phyloP scores from a whole-genome alignment of 2,329 filamentous ascomycete genomes.

The Penicillium sp. region DNA sequence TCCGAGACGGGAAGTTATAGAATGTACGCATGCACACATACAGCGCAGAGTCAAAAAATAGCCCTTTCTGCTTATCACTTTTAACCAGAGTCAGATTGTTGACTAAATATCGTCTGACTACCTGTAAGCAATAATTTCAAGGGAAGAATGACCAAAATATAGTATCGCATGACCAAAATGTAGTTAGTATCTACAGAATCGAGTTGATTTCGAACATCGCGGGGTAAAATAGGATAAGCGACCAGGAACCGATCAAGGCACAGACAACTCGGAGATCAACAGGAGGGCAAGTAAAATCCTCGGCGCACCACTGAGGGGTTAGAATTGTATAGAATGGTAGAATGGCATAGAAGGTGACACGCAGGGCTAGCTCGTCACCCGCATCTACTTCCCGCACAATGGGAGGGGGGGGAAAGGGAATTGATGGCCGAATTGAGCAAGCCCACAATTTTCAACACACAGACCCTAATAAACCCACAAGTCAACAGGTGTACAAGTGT shows the following conservation, averaged over 20 bases:
- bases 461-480: neutral
- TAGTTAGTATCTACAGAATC: neutral
- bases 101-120: neutral
- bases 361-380: constrained; percentile 1
- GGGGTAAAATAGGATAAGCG: neutral
- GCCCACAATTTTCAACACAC: neutral
- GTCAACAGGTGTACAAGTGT: neutral
- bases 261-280: neutral
- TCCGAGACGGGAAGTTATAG: neutral
- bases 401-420: neutral
- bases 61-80: neutral
- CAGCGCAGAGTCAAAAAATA: neutral
- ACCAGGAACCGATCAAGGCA: neutral
- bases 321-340: neutral
- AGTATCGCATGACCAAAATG: neutral
- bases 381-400: constrained; percentile 1
- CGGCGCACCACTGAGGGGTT: constrained; percentile 2
- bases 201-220: neutral
- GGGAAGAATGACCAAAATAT: neutral
- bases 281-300: neutral
- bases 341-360: constrained; percentile 2
- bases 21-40: neutral
- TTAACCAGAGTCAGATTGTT: constrained; percentile 2
- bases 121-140: neutral
- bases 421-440: neutral